Conservation (phyloP, 805 yeast genomes). For the Zygoascus bituminiphila region DNA sequence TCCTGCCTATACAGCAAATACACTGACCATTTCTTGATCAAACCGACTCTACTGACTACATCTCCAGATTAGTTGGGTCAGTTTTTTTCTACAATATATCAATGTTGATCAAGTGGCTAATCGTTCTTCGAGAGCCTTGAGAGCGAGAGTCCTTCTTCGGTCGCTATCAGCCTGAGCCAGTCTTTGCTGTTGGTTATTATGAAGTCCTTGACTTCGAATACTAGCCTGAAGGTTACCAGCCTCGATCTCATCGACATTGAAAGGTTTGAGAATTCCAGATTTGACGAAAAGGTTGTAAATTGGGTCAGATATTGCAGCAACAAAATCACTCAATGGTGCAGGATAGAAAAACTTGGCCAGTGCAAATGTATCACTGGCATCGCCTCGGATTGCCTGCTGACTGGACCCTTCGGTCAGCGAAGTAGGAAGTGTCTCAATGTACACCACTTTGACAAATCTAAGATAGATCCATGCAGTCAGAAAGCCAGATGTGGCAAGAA, state of each 20-base stretch:
- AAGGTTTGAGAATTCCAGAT: constrained; percentile 49
- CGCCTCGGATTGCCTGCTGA: constrained; percentile 48
- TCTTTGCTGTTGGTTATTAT: constrained; percentile 5
- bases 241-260: constrained; percentile 62
- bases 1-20: no score
- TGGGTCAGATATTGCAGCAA: constrained; percentile 41
- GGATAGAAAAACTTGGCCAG: constrained; percentile 77
- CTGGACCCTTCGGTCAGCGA: constrained; percentile 14
- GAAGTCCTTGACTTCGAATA: constrained; percentile 23
- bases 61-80: no score
- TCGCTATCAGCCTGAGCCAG: constrained; percentile 25
- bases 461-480: constrained; percentile 66
- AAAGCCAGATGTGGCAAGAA: constrained; percentile 38
- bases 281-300: constrained; percentile 36
- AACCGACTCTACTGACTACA: no score
- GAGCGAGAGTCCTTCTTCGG: constrained; percentile 28
- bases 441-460: constrained; percentile 61
- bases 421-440: constrained; percentile 39
- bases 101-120: constrained; percentile 3
- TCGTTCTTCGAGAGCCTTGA: constrained; percentile 27
- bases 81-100: background rate
- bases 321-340: constrained; percentile 39
- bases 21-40: no score
- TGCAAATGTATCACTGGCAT: constrained; percentile 85
- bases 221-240: constrained; percentile 66